These are phyloP conservation scores for Leccinum uliginosum DNA, from an alignment of 768 basidiomycete genomes.

Conservation along the genomic window DNA sequence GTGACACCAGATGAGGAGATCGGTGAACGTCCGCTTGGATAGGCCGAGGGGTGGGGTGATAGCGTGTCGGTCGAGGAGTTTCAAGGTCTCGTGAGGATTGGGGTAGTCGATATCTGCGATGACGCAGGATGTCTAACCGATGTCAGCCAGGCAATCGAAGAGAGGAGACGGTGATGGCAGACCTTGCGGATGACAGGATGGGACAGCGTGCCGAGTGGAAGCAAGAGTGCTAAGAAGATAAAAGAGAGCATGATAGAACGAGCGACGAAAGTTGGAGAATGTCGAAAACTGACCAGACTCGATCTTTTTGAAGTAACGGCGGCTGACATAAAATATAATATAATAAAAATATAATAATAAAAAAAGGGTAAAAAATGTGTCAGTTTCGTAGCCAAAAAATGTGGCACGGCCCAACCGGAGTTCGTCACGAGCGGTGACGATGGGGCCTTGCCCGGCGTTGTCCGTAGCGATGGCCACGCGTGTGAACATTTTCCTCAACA, in stretches of 20 bases:
- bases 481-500: constrained; percentile 39
- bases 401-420: constrained; percentile 34
- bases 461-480: constrained; percentile 40
- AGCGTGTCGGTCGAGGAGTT: constrained; percentile 20
- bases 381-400: constrained; percentile 29
- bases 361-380: constrained; percentile 8
- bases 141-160: neutral
- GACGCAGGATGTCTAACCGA: constrained; percentile 13
- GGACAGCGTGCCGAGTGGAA: constrained; percentile 16
- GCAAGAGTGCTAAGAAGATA: constrained; percentile 16
- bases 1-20: constrained; percentile 29
- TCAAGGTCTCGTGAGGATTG: constrained; percentile 19
- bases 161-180: neutral
- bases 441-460: constrained; percentile 41
- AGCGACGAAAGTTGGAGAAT: neutral
- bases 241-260: constrained; percentile 22
- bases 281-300: neutral
- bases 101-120: constrained; percentile 27
- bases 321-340: constrained; percentile 7
- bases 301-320: constrained; percentile 2
- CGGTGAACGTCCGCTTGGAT: constrained; percentile 18
- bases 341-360: neutral
- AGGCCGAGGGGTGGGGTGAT: constrained; percentile 22
- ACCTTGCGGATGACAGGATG: constrained; percentile 14
- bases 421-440: constrained; percentile 41